Percentiles rank a stretch among this genome's conserved stretches.
Evolutionary conservation across 768 basidiomycete genomes (phyloP).

Genomic region (Suillus luteus): DNA sequence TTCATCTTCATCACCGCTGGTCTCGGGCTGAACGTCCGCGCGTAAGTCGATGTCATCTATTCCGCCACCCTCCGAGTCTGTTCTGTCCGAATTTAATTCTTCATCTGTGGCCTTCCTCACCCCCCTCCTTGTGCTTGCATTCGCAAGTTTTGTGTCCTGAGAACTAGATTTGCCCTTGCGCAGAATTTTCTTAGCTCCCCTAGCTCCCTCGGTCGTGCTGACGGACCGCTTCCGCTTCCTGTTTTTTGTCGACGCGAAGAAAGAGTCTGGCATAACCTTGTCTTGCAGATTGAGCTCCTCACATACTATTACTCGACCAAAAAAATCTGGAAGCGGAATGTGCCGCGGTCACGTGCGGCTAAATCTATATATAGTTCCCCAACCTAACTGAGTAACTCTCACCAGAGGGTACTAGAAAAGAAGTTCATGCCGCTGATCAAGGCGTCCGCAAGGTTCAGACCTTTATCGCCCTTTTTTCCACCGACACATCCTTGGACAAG

Average conservation of each 20-base stretch:
- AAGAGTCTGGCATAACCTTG: constrained; percentile 73
- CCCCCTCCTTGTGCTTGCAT: constrained; percentile 20
- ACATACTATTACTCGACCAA: constrained; percentile 11
- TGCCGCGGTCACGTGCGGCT: constrained; percentile 20
- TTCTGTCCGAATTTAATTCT: constrained; percentile 66
- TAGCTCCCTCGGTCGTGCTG: constrained; percentile 27
- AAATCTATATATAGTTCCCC: not conserved
- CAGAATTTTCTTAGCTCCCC: constrained; percentile 28
- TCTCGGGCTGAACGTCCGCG: constrained; percentile 53
- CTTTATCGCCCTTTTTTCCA: constrained; percentile 13
- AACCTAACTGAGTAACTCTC: not conserved
- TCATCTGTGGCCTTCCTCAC: constrained; percentile 46
- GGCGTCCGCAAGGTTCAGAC: not conserved
- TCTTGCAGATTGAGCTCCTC: constrained; percentile 2
- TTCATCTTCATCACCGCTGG: constrained; percentile 81
- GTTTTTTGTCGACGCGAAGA: constrained; percentile 66
- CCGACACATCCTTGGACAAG: constrained; percentile 7
- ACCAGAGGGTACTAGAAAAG: not conserved
- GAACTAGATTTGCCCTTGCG: constrained; percentile 15
- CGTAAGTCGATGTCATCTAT: constrained; percentile 80
- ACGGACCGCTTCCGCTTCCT: constrained; percentile 63
- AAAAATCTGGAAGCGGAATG: constrained; percentile 25
- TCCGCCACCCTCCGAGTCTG: constrained; percentile 50
- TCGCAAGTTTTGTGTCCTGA: constrained; percentile 27
- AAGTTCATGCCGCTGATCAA: constrained; percentile 7